phyloP scores from a whole-genome alignment of 2,329 filamentous ascomycete species.

The Fusarium camptoceras region DNA sequence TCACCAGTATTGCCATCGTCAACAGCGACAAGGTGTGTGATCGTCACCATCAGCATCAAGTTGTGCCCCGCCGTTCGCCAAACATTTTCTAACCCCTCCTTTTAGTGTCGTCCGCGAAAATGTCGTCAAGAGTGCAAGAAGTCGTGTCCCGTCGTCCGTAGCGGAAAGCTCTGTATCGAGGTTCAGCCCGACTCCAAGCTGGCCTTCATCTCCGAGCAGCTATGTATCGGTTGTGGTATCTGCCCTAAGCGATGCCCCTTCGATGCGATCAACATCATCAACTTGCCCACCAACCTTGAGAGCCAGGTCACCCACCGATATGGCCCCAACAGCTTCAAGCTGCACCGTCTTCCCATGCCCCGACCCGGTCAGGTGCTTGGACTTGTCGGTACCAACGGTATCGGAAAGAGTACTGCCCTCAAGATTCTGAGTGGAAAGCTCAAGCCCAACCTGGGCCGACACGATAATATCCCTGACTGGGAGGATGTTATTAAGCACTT shows the following conservation, averaged over 20 bases:
- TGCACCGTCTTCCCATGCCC: constrained; percentile 95
- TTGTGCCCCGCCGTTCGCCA: constrained; percentile 47
- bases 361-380: constrained; percentile 95
- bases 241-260: constrained; percentile 99
- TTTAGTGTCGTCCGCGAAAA: constrained; percentile 68
- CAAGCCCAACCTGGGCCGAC: constrained; percentile 96
- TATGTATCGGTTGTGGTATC: constrained; percentile 99
- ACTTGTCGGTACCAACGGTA: constrained; percentile 99
- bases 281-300: constrained; percentile 98
- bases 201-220: constrained; percentile 95
- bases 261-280: constrained; percentile 99
- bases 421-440: constrained; percentile 99
- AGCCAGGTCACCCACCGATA: constrained; percentile 98
- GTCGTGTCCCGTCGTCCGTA: constrained; percentile 95
- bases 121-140: constrained; percentile 99
- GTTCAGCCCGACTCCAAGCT: constrained; percentile 89
- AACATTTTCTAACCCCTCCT: constrained; percentile 45
- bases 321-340: constrained; percentile 99
- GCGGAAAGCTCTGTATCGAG: constrained; percentile 97
- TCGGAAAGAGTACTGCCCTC: constrained; percentile 98
- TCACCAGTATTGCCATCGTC: constrained; percentile 92
- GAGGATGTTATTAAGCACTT: constrained; percentile 99
- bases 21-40: constrained; percentile 86
- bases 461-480: constrained; percentile 98
- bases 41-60: constrained; percentile 24